Percentiles rank a stretch among this genome's conserved stretches.
Evolutionary conservation across 495 filamentous ascomycete species (phyloP).

Genomic region (Aspergillus leporis): DNA sequence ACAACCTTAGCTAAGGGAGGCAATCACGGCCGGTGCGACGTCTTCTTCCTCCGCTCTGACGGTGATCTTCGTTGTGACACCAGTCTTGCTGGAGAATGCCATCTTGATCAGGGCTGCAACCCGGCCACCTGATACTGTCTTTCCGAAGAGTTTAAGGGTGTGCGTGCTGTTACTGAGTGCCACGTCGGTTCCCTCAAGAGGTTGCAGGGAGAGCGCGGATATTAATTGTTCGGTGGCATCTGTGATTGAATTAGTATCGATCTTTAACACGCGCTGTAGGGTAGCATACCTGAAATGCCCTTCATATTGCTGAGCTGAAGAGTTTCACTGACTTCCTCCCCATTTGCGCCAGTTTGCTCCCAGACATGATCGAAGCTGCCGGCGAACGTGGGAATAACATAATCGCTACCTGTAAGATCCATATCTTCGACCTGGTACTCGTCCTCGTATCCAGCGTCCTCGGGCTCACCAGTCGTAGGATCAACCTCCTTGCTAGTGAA

Average conservation of each 20-base stretch:
- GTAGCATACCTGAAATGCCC: slow-evolving; percentile 81
- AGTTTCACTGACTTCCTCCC: slow-evolving; percentile 89
- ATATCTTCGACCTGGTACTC: slow-evolving; percentile 97
- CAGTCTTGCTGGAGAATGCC: slow-evolving; percentile 89
- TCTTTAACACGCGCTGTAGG: neutral
- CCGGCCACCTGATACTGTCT: slow-evolving; percentile 87
- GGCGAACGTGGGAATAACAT: slow-evolving; percentile 88
- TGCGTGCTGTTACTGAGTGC: slow-evolving; percentile 85
- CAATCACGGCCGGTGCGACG: slow-evolving; percentile 80
- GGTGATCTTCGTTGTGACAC: slow-evolving; percentile 92
- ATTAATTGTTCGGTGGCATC: slow-evolving; percentile 93
- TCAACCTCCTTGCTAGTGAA: slow-evolving; percentile 99
- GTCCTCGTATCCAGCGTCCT: slow-evolving; percentile 91
- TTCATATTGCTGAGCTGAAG: slow-evolving; percentile 86
- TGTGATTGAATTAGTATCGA: slow-evolving; percentile 47
- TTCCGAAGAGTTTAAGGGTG: slow-evolving; percentile 92
- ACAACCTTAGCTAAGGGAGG: slow-evolving; percentile 69
- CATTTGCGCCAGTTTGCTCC: slow-evolving; percentile 86
- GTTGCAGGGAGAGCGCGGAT: slow-evolving; percentile 84
- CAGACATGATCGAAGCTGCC: slow-evolving; percentile 96
- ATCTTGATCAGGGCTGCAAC: slow-evolving; percentile 88
- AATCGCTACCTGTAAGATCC: slow-evolving; percentile 88
- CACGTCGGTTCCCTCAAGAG: slow-evolving; percentile 90
- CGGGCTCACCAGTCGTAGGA: slow-evolving; percentile 88
- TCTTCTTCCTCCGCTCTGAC: slow-evolving; percentile 90